phyloP scores from a whole-genome alignment of 306 rosid species.

The Glycyrrhiza uralensis region DNA sequence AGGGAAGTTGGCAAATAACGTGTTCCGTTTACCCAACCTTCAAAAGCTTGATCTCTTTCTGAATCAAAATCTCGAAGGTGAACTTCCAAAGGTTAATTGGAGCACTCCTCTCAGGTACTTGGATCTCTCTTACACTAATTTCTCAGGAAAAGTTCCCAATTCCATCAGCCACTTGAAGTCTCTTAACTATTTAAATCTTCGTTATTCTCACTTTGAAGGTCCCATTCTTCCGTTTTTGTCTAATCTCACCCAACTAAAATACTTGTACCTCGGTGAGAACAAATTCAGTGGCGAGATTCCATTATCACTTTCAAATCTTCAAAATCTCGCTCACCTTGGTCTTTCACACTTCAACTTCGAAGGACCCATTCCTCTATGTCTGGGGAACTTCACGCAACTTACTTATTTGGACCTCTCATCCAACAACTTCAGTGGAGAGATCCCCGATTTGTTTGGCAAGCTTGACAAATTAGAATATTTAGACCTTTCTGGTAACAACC shows the following conservation, averaged over 20 bases:
- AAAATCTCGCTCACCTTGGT: not conserved
- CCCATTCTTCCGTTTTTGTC: not conserved
- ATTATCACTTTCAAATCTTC: not conserved
- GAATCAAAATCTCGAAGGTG: not conserved
- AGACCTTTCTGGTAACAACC: not conserved
- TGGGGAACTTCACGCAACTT: not conserved
- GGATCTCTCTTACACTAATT: not conserved
- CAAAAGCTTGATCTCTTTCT: not conserved
- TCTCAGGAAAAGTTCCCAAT: not conserved
- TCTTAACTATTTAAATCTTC: not conserved
- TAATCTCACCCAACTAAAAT: conserved; percentile 9
- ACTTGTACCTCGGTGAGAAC: not conserved
- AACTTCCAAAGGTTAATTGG: too few species aligned
- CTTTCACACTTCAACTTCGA: not conserved
- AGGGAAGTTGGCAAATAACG: not conserved
- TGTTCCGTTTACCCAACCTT: not conserved
- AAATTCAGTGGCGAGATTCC: conserved; percentile 11
- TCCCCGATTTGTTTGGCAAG: not conserved
- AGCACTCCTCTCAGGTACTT: too few species aligned
- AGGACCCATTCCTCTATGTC: not conserved
- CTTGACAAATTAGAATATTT: too few species aligned
- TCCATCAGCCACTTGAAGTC: not conserved
- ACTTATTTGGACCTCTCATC: rapidly evolving
- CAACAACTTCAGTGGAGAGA: not conserved
- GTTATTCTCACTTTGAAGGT: not conserved